Evolutionary conservation across 345 rosid genomes (phyloP), one percentile per base, ranked within the genome.

Genomic region (Erucastrum elatum): DNA sequence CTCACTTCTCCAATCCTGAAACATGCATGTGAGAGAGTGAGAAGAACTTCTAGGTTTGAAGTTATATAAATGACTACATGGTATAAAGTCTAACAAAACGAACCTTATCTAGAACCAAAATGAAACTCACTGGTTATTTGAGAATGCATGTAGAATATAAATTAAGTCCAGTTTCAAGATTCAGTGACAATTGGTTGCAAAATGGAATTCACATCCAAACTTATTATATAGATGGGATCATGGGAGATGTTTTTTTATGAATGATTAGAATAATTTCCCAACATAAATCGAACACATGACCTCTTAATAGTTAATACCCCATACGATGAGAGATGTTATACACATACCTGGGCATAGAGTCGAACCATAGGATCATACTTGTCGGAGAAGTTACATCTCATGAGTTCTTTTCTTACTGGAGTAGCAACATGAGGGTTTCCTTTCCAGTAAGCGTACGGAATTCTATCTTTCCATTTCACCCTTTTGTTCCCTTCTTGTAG

Each of bases 381-480:
- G 11, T 64, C 44, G 0, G 89, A 76, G 68, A 69, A 56, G 12
- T 89, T 87, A 82, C 96, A 89, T 59, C 67, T 82, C 84, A 86
- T 60, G 12, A 91, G 86, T 9, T 87, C 79, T 29, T 0, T 21
- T 71, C 96, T 84, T 2, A 16, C 15, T 0, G 3, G 13, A 51
- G 25, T 53, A 53, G 85, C 70, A 21, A 86, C 89, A 3, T 2
- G 0, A 6, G 86, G 80, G 71, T 87, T 89, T 15, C 93, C 93
- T 81, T 78, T 89, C 94, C 95, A 90, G 3, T 86, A 85, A 21
- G 92, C 95, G 12, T 84, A 85, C 8, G 92, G 90, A 55, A 41
- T 41, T 69, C 95, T 81, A 8, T 88, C 88, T 80, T 81, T 70
- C 97, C 97, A 92, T 64, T 72, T 60, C 3, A 58, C 77, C 68